These are phyloP conservation scores for Sporothrix euskadiensis DNA, from an alignment of 2,329 filamentous ascomycete species.

Conservation along the genomic window DNA sequence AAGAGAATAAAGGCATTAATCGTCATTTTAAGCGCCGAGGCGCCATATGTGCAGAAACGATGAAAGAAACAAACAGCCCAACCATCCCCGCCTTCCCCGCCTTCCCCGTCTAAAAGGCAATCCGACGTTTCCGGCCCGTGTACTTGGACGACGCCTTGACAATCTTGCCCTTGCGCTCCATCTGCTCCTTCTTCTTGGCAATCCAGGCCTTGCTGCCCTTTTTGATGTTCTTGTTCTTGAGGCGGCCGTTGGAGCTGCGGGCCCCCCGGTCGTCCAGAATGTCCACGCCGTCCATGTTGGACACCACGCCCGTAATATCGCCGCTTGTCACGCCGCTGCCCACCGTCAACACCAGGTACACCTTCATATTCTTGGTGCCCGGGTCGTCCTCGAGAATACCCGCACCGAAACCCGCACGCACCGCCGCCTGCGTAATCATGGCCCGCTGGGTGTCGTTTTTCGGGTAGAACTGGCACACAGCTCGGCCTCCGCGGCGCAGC, in stretches of 20 bases:
- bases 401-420: constrained; percentile 92
- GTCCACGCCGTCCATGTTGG: constrained; percentile 85
- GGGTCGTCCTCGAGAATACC: constrained; percentile 94
- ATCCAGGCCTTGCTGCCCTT: constrained; percentile 89
- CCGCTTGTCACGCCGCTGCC: constrained; percentile 63
- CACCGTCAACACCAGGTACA: constrained; percentile 93
- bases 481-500: constrained; percentile 78
- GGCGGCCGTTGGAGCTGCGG: constrained; percentile 48
- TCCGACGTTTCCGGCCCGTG: constrained; percentile 82
- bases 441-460: constrained; percentile 88
- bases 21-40: neutral
- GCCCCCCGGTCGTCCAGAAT: constrained; percentile 69
- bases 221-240: constrained; percentile 54
- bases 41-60: neutral
- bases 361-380: constrained; percentile 92
- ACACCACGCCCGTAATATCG: constrained; percentile 88
- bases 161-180: constrained; percentile 91
- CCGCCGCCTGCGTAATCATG: constrained; percentile 89
- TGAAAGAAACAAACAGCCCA: neutral
- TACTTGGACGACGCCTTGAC: constrained; percentile 93
- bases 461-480: constrained; percentile 97
- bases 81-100: neutral
- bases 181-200: constrained; percentile 83
- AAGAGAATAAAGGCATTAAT: constrained; percentile 1
- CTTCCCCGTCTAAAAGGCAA: constrained; percentile 61